phyloP scores from a whole-genome alignment of 73 alveolate species.

The Paramecium octaurelia region DNA sequence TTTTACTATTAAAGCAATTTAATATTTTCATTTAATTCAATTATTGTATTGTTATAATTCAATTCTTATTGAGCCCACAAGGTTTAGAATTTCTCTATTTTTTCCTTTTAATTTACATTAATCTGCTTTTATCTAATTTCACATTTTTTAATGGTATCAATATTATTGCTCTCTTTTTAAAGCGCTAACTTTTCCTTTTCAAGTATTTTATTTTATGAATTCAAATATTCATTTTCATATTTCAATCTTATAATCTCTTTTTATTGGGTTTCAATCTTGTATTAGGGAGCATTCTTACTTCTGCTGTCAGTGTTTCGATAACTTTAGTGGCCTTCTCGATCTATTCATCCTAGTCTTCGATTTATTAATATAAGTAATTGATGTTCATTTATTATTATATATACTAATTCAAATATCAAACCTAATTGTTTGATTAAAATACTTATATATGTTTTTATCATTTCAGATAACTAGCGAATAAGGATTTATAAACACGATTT shows the following conservation, averaged over 20 bases:
- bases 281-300: constrained; percentile 2
- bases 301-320: neutral
- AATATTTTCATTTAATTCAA: neutral
- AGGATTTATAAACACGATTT: constrained; percentile 33
- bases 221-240: neutral
- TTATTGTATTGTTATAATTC: neutral
- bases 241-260: neutral
- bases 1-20: neutral
- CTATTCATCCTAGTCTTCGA: neutral
- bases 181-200: neutral
- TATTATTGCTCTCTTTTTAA: neutral
- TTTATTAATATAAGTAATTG: neutral
- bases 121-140: neutral
- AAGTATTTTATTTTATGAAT: neutral
- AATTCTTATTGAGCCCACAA: neutral
- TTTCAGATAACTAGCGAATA: constrained; percentile 29
- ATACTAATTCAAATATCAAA: neutral
- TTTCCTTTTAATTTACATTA: neutral
- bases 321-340: constrained; percentile 19
- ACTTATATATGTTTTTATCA: constrained; percentile 54
- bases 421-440: constrained; percentile 47
- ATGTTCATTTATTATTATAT: neutral
- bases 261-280: neutral
- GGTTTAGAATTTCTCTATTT: neutral
- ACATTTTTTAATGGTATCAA: neutral